phyloP scores from a whole-genome alignment of 225 moss, liverwort and hornwort genomes.

The Physcomitrellopsis africana region DNA sequence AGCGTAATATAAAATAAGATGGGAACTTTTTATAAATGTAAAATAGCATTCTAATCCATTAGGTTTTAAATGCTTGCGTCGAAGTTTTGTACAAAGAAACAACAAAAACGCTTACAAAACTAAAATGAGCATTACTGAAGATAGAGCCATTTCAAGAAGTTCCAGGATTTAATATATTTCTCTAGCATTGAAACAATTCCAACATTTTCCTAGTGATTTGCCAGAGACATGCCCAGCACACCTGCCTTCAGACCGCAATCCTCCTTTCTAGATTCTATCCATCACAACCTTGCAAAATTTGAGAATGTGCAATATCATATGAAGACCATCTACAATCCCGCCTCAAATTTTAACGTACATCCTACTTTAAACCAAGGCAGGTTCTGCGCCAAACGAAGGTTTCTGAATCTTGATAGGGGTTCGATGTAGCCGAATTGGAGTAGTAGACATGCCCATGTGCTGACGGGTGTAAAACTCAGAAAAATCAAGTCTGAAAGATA shows the following conservation, averaged over 20 bases:
- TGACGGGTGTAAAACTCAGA: constrained; percentile 97
- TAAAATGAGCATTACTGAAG: too few species aligned
- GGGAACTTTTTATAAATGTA: too few species aligned
- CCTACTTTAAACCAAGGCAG: constrained; percentile 45
- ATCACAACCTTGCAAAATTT: constrained; percentile 14
- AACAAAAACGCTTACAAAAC: too few species aligned
- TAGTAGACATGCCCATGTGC: constrained; percentile 89
- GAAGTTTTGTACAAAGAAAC: too few species aligned
- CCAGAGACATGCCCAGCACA: constrained; percentile 11
- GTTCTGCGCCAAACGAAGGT: constrained; percentile 57
- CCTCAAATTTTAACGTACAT: constrained; percentile 8
- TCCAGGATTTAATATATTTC: too few species aligned
- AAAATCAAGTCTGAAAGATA: constrained; percentile 96
- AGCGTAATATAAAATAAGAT: too few species aligned
- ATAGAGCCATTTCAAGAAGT: too few species aligned
- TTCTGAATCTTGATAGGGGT: constrained; percentile 53
- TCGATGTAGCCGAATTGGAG: constrained; percentile 60
- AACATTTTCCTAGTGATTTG: not conserved
- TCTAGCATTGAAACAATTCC: too few species aligned
- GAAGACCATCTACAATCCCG: constrained; percentile 17
- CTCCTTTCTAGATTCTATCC: constrained; percentile 18
- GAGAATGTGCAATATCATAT: constrained; percentile 20
- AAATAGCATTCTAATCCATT: too few species aligned
- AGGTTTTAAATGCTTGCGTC: too few species aligned
- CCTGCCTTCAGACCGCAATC: constrained; percentile 21